Base-by-base conservation (phyloP, 495 filamentous ascomycete species). In the Penicillium herquei region DNA sequence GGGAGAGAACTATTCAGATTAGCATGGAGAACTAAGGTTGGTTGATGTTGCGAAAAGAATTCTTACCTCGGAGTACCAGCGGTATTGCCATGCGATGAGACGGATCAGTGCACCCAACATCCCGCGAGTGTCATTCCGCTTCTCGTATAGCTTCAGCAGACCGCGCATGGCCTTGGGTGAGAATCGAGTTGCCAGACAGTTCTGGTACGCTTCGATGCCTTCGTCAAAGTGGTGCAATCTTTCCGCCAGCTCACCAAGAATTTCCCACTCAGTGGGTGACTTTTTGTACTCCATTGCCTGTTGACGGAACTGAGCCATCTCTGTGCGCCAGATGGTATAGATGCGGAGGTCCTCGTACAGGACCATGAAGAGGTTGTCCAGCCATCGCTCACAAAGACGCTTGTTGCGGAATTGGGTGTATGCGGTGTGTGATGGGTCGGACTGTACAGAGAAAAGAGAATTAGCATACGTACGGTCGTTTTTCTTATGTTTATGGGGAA, bases 291-390 rank as follows among this genome's bases (percentile, higher is more conserved):
- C 87, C 64, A 93, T 87, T 39, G 88, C 84, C 67, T 96, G 92
- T 42, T 93, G 89, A 17, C 89, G 86, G 63, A 87, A 93, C 61
- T 96, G 93, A 5, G 91, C 89, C 84, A 97, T 90, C 71, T 98
- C 95, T 3, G 94, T 96, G 39, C 94, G 87, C 94, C 94, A 98
- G 68, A 98, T 98, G 39, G 94, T 98, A 74, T 98, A 98, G 52
- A 98, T 92, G 31, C 94, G 90, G 9, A 98, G 83, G 65, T 98
- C 94, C 70, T 98, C 94, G 66, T 98, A 98, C 1, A 98, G 82
- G 0, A 98, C 93, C 94, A 98, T 98, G 77, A 98, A 98, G 33
- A 98, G 83, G 61, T 96, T 98, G 71, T 98, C 94, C 3, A 98
- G 83, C 94, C 94, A 98, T 57, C 94, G 84, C 67, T 98, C 94